A percentile compares a stretch with the other conserved stretches of the same genome.
phyloP scores from a whole-genome alignment of 495 filamentous ascomycete genomes.

The Penicillium crystallinum region DNA sequence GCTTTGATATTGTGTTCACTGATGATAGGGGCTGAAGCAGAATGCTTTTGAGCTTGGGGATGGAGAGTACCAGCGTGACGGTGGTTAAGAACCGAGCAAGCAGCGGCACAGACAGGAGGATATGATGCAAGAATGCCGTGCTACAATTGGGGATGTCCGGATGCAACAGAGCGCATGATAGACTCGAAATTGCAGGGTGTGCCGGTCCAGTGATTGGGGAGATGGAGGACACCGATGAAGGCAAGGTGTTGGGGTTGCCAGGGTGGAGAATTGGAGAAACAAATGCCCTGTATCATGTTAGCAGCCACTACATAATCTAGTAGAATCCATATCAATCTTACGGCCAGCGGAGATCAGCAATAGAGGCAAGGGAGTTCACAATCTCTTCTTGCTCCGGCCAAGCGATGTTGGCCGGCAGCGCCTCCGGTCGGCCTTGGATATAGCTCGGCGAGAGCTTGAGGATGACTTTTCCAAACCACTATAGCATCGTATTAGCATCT shows the following conservation, averaged over 20 bases:
- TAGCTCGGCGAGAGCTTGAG: conserved; percentile 71
- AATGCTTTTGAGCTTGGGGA: conserved; percentile 61
- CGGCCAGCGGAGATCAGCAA: conserved; percentile 82
- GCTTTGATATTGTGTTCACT: conserved; percentile 54
- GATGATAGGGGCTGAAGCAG: conserved; percentile 60
- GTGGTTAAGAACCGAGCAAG: conserved; percentile 71
- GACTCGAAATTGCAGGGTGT: conserved; percentile 72
- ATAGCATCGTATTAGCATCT: conserved; percentile 9
- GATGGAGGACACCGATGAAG: conserved; percentile 58
- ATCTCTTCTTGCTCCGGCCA: conserved; percentile 79
- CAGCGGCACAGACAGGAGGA: conserved; percentile 71
- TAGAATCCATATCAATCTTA: conserved; percentile 38
- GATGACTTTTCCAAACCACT: conserved; percentile 70
- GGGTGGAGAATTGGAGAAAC: conserved; percentile 87
- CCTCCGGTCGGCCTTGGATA: conserved; percentile 64
- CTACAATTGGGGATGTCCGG: conserved; percentile 80
- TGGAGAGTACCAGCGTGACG: conserved; percentile 60
- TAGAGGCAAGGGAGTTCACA: conserved; percentile 72
- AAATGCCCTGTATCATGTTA: conserved; percentile 50
- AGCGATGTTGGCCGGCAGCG: conserved; percentile 56
- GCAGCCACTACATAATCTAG: not conserved
- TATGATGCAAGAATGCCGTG: conserved; percentile 77
- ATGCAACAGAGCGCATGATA: conserved; percentile 91
- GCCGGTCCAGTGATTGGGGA: conserved; percentile 76
- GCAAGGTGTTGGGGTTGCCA: conserved; percentile 54